Percentiles rank a stretch among this genome's conserved stretches.
Evolutionary conservation across 2,329 filamentous ascomycete species (phyloP).

Genomic region (Penicillium sp.): DNA sequence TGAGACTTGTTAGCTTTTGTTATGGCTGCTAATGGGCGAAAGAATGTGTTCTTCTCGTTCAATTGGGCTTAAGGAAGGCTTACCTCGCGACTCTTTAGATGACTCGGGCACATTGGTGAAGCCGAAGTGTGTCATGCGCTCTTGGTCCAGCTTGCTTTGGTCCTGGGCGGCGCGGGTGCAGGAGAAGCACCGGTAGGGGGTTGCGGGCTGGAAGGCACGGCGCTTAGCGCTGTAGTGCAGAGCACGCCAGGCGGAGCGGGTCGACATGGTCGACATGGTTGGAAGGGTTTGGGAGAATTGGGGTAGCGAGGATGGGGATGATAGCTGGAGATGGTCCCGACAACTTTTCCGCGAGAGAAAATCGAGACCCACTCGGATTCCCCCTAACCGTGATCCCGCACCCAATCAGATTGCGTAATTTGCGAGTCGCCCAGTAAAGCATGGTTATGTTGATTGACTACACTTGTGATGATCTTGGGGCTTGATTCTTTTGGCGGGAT

Average conservation of each 20-base stretch:
- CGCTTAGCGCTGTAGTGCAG: slow-evolving; percentile 37
- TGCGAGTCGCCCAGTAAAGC: neutral
- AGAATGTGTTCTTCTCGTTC: neutral
- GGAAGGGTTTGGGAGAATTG: neutral
- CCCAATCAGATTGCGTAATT: slow-evolving; percentile 16
- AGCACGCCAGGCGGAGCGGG: slow-evolving; percentile 37
- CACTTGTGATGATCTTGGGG: neutral
- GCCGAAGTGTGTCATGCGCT: slow-evolving; percentile 81
- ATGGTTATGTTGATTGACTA: neutral
- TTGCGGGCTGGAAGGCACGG: slow-evolving; percentile 23
- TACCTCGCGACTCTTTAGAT: slow-evolving; percentile 71
- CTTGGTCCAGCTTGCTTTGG: slow-evolving; percentile 42
- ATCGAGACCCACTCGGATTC: slow-evolving; percentile 11
- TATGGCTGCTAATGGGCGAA: neutral
- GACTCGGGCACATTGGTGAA: slow-evolving; percentile 81
- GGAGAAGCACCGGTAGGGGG: slow-evolving; percentile 53
- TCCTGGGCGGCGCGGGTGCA: slow-evolving; percentile 46
- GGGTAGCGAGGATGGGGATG: neutral
- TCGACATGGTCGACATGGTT: slow-evolving; percentile 28
- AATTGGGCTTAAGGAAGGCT: neutral
- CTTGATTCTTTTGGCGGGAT: neutral
- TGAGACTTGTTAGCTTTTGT: slow-evolving; percentile 12
- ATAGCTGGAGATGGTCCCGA: neutral
- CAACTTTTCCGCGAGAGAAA: slow-evolving; percentile 20
- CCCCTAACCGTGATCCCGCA: neutral